Evolutionary conservation across 805 yeast genomes (phyloP).

Genomic region (Yamadazyma kitorensis): DNA sequence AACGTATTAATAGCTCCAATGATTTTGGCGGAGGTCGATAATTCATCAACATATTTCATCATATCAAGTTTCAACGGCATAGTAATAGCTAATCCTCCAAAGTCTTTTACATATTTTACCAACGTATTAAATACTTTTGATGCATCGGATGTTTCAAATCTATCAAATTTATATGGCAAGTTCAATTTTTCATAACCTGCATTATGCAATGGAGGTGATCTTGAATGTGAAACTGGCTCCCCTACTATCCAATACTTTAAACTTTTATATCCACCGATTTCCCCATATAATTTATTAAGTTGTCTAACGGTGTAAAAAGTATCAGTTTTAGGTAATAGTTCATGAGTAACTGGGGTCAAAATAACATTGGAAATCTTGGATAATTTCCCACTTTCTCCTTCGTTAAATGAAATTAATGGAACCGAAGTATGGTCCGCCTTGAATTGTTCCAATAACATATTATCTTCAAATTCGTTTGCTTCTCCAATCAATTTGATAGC

Average conservation of each 20-base stretch:
- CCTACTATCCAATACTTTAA: conserved; percentile 76
- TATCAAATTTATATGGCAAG: conserved; percentile 68
- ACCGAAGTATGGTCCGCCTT: conserved; percentile 49
- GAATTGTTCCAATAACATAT: conserved; percentile 68
- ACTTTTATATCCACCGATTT: conserved; percentile 60
- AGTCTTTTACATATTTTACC: conserved; percentile 40
- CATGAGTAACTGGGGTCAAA: conserved; percentile 84
- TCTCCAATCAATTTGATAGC: conserved; percentile 80
- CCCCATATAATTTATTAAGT: conserved; percentile 54
- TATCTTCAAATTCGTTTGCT: conserved; percentile 65
- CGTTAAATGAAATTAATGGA: conserved; percentile 83
- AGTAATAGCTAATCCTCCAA: conserved; percentile 96
- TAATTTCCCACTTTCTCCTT: conserved; percentile 72
- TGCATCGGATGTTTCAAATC: conserved; percentile 67
- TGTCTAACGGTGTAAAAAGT: conserved; percentile 71
- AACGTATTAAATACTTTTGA: conserved; percentile 52
- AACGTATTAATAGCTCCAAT: conserved; percentile 96
- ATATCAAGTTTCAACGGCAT: conserved; percentile 89
- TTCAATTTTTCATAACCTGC: conserved; percentile 74
- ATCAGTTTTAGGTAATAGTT: conserved; percentile 51
- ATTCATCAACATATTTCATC: conserved; percentile 58
- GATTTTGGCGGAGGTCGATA: conserved; percentile 71
- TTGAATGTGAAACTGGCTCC: conserved; percentile 77
- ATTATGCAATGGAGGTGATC: conserved; percentile 85
- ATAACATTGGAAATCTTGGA: conserved; percentile 73